phyloP scores from a whole-genome alignment of 2,329 filamentous ascomycete species.

The Aspergillus caelatus region DNA sequence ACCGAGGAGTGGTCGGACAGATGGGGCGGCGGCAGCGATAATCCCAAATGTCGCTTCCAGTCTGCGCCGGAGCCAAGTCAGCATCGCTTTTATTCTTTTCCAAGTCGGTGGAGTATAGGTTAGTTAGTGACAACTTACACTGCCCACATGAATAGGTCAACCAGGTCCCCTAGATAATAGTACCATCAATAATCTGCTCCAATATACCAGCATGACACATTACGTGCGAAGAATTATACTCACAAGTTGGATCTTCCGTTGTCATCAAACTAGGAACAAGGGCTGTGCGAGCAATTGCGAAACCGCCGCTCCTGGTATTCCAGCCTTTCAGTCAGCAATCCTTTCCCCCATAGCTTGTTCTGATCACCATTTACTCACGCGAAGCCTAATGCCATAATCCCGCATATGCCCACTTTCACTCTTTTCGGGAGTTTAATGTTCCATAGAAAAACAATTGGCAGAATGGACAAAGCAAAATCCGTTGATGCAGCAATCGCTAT shows the following conservation, averaged over 20 bases:
- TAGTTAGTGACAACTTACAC: background rate
- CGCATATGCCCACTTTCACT: conserved; percentile 8
- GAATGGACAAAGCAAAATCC: conserved; percentile 4
- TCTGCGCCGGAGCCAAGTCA: background rate
- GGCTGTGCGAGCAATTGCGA: conserved; percentile 6
- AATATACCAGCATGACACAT: background rate
- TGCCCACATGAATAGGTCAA: conserved; percentile 9
- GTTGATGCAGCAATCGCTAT: conserved; percentile 5
- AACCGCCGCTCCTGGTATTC: background rate
- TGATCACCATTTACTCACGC: background rate
- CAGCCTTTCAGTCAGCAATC: background rate
- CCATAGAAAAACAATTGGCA: conserved; percentile 7
- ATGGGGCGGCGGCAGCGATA: conserved; percentile 7
- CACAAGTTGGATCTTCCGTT: conserved; percentile 8
- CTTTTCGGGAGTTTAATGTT: conserved; percentile 7
- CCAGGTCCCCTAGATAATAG: conserved; percentile 7
- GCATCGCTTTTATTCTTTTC: background rate
- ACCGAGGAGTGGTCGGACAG: conserved; percentile 5
- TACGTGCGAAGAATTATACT: background rate
- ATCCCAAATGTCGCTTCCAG: conserved; percentile 6
- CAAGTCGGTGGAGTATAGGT: background rate
- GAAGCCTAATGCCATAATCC: conserved; percentile 7
- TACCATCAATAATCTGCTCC: background rate
- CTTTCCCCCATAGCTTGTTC: too few relatives aligned
- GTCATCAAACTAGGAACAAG: conserved; percentile 3